These are phyloP conservation scores for Lithospermum erythrorhizon DNA, from an alignment of 257 asterid species.

Conservation along the genomic window DNA sequence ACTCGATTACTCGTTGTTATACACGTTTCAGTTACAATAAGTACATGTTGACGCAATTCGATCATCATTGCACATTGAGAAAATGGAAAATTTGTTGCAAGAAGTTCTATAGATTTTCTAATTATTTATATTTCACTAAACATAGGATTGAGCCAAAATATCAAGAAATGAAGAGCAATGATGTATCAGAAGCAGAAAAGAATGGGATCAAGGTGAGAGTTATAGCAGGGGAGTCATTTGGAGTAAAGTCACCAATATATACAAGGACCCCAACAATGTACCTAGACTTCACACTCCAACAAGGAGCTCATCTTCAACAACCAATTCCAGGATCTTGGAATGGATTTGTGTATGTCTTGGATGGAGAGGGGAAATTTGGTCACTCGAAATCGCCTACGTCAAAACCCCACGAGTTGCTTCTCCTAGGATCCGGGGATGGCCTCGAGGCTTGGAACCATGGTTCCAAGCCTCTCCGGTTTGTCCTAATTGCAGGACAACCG, in stretches of 20 bases:
- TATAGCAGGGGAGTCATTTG: not conserved
- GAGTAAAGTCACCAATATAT: conserved; percentile 39
- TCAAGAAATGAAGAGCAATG: not conserved
- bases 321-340: conserved; percentile 63
- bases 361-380: conserved; percentile 71
- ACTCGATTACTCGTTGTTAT: not conserved
- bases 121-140: no score
- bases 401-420: conserved; percentile 52
- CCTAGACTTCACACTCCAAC: conserved; percentile 62
- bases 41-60: no score
- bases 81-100: not conserved
- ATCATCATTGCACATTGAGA: not conserved
- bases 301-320: conserved; percentile 52
- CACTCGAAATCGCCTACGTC: conserved; percentile 27
- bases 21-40: not conserved
- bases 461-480: conserved; percentile 36
- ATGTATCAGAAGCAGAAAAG: not conserved
- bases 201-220: not conserved
- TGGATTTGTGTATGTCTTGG: conserved; percentile 73
- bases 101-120: not conserved
- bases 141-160: not conserved
- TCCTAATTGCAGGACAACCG: conserved; percentile 77
- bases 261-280: conserved; percentile 88
- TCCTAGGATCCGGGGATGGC: conserved; percentile 56
- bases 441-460: conserved; percentile 65